phyloP scores from a whole-genome alignment of 139 green algal genomes.

The Chlorella sp. region DNA sequence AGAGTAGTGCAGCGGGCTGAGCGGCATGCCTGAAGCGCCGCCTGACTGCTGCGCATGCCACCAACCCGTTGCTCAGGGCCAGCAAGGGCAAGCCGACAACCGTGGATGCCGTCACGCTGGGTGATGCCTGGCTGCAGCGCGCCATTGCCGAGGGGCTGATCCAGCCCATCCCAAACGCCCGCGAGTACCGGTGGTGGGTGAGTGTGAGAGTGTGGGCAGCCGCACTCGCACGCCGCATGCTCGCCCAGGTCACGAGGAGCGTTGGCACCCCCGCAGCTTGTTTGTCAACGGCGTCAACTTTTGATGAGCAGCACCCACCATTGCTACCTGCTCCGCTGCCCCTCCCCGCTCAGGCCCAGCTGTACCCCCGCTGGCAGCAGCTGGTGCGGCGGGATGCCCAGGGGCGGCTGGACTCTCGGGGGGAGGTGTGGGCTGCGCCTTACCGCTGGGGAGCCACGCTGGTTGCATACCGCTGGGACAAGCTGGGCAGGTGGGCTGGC shows the following conservation, averaged over 20 bases:
- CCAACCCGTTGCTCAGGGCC: neutral
- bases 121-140: conserved; percentile 80
- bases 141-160: conserved; percentile 73
- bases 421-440: conserved; percentile 77
- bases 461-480: conserved; percentile 71
- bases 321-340: neutral
- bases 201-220: neutral
- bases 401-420: conserved; percentile 40
- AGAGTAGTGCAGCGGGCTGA: neutral
- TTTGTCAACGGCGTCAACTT: too few species aligned
- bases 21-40: too few species aligned
- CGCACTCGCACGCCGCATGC: too few species aligned
- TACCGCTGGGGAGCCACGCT: conserved; percentile 85
- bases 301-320: too few species aligned
- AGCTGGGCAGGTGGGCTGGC: conserved; percentile 41
- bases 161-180: conserved; percentile 72
- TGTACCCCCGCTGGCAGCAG: conserved; percentile 67
- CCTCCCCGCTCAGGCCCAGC: conserved; percentile 19
- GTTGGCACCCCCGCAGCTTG: too few species aligned
- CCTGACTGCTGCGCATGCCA: neutral
- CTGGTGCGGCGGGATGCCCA: conserved; percentile 64
- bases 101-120: conserved; percentile 82
- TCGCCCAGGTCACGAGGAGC: too few species aligned
- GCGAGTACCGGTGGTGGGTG: conserved; percentile 68
- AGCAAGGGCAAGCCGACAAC: conserved; percentile 52